Conservation (phyloP, 371 early-diverging fungal species). For the Zancudomyces culisetae region DNA sequence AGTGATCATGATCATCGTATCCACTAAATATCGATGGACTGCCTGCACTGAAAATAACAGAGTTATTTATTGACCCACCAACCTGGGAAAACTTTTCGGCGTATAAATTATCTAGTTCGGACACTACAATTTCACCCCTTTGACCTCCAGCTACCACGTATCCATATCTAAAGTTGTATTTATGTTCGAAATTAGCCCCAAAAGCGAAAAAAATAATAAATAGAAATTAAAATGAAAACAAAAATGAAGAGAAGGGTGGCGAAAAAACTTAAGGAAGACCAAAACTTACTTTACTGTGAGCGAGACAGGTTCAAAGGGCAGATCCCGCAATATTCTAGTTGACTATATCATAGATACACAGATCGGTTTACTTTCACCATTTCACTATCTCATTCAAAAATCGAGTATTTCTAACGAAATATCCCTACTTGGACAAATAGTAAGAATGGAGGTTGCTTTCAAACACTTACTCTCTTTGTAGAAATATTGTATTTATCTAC, state of each 20-base stretch:
- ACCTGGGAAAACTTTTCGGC: conserved; percentile 9
- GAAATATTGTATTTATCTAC: conserved; percentile 34
- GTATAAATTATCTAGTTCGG: conserved; percentile 32
- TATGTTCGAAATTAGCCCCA: neutral
- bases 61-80: conserved; percentile 62
- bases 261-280: neutral
- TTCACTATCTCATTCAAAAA: neutral
- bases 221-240: neutral
- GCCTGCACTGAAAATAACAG: conserved; percentile 24
- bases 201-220: neutral
- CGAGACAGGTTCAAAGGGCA: conserved; percentile 45
- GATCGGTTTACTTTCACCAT: conserved; percentile 5
- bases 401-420: neutral
- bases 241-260: neutral
- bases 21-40: too few species aligned
- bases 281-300: conserved; percentile 28
- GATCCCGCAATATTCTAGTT: conserved; percentile 29
- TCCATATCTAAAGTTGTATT: conserved; percentile 15
- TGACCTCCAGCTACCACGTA: conserved; percentile 62
- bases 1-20: neutral
- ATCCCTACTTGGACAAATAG: neutral
- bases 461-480: conserved; percentile 26
- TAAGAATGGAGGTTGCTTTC: too few species aligned
- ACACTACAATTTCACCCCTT: conserved; percentile 48
- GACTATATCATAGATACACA: conserved; percentile 16